phyloP scores from a whole-genome alignment of 2,329 filamentous ascomycete species.

The Fusarium irregulare region DNA sequence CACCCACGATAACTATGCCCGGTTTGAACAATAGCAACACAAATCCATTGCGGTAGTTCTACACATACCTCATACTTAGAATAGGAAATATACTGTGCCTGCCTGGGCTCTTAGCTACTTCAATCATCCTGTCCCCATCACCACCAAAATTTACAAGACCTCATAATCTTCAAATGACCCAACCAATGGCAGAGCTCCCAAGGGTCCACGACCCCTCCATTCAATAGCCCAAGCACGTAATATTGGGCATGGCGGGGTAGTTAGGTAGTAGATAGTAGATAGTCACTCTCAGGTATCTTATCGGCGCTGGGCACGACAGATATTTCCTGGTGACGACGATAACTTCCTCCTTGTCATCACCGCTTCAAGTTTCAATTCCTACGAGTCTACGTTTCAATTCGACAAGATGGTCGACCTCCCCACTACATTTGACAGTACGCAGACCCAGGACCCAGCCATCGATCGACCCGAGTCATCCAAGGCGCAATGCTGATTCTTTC shows the following conservation, averaged over 20 bases:
- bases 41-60: neutral
- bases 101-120: neutral
- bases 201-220: conserved; percentile 45
- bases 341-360: conserved; percentile 10
- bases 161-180: neutral
- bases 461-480: neutral
- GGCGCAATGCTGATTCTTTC: conserved; percentile 26
- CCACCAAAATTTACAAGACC: neutral
- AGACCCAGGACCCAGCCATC: neutral
- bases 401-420: conserved; percentile 65
- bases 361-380: conserved; percentile 5
- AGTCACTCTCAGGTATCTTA: conserved; percentile 19
- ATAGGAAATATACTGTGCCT: neutral
- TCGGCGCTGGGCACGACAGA: conserved; percentile 20
- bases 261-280: neutral
- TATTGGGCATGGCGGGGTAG: conserved; percentile 44
- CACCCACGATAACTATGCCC: neutral
- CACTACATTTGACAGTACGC: conserved; percentile 68
- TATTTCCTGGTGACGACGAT: conserved; percentile 23
- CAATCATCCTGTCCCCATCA: neutral
- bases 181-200: conserved; percentile 37
- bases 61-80: neutral
- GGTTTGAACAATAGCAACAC: neutral
- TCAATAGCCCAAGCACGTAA: conserved; percentile 34
- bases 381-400: conserved; percentile 5